Evolutionary conservation across 306 rosid genomes (phyloP).

Genomic region (Calophaca sinica): DNA sequence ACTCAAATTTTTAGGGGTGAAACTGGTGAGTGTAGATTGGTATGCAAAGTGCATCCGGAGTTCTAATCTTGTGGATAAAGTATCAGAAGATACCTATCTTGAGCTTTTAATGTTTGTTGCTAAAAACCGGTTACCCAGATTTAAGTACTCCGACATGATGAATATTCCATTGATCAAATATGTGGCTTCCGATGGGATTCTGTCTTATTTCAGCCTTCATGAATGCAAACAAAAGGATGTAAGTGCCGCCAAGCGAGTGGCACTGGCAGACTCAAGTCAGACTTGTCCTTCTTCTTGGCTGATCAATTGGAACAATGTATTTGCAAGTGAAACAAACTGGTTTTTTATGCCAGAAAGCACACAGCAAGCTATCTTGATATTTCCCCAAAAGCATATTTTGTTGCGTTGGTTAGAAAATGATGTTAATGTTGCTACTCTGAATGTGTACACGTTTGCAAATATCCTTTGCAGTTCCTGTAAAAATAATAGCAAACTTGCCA

Average conservation of each 20-base stretch:
- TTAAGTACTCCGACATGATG: slow-evolving; percentile 45
- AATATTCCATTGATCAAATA: slow-evolving; percentile 58
- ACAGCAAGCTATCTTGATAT: slow-evolving; percentile 48
- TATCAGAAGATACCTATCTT: slow-evolving; percentile 60
- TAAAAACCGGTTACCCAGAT: slow-evolving; percentile 53
- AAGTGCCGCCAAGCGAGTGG: slow-evolving; percentile 33
- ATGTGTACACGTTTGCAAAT: slow-evolving; percentile 44
- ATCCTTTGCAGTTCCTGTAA: slow-evolving; percentile 30
- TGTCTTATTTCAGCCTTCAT: slow-evolving; percentile 50
- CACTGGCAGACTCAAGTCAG: slow-evolving; percentile 27
- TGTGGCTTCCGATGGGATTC: slow-evolving; percentile 51
- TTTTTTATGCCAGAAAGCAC: slow-evolving; percentile 66
- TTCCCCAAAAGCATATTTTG: slow-evolving; percentile 38
- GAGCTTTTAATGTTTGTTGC: slow-evolving; percentile 66
- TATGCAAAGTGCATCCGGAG: slow-evolving; percentile 76
- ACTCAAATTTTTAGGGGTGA: slow-evolving; percentile 60
- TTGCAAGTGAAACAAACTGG: slow-evolving; percentile 33
- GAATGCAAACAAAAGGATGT: slow-evolving; percentile 5
- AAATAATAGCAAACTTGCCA: slow-evolving; percentile 33
- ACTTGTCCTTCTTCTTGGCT: slow-evolving; percentile 59
- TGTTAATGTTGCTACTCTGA: slow-evolving; percentile 35
- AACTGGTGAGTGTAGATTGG: slow-evolving; percentile 62
- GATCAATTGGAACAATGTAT: slow-evolving; percentile 61
- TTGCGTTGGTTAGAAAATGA: slow-evolving; percentile 55
- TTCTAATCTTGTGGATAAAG: slow-evolving; percentile 59